These are phyloP conservation scores for Nephromyces sp. DNA, from an alignment of 169 alveolate species.

Conservation along the genomic window DNA sequence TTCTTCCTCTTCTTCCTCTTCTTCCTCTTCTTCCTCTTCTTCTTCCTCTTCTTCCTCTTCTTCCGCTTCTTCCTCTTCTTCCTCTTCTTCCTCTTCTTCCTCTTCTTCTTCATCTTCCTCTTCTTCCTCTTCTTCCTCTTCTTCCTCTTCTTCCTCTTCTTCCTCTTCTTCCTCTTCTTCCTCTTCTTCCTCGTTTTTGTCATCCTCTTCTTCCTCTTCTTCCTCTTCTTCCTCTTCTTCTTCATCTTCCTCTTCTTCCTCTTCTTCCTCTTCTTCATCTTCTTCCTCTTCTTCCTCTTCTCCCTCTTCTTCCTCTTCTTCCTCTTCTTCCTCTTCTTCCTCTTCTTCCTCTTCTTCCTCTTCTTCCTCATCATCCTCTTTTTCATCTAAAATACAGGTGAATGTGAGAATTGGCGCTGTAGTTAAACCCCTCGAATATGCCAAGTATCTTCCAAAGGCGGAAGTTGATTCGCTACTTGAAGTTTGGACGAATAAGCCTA, in stretches of 20 bases:
- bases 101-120: not conserved
- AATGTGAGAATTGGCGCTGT: slow-evolving; percentile 63
- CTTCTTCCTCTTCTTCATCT: not conserved
- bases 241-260: not conserved
- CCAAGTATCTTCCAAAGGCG: not conserved
- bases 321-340: not conserved
- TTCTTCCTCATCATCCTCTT: not conserved
- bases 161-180: not conserved
- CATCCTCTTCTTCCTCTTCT: not conserved
- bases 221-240: not conserved
- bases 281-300: not conserved
- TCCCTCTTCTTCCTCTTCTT: not conserved
- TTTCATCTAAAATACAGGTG: slow-evolving; percentile 18
- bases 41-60: not conserved
- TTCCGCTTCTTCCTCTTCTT: too few species aligned
- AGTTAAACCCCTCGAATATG: slow-evolving; percentile 50
- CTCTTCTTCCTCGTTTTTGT: not conserved
- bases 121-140: not conserved
- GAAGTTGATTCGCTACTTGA: not conserved
- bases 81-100: not conserved
- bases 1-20: not conserved
- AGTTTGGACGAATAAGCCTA: not conserved
- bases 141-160: not conserved
- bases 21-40: not conserved
- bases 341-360: not conserved